Evolutionary conservation across 495 filamentous ascomycete genomes (phyloP).

Genomic region (Chaetomium tenue): DNA sequence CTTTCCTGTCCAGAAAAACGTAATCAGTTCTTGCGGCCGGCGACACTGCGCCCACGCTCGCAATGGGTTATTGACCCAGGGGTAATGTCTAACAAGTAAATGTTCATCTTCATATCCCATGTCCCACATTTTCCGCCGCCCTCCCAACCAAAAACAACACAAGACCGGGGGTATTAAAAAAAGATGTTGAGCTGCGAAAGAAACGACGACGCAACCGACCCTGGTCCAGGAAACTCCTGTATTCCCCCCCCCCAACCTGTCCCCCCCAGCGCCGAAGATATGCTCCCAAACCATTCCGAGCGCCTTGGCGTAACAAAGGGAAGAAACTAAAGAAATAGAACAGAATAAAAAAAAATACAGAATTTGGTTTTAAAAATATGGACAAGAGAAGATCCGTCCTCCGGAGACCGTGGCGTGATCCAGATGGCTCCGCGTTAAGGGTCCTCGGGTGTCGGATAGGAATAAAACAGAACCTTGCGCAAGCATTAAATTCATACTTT

Average conservation of each 20-base stretch:
- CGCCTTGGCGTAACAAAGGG: not conserved
- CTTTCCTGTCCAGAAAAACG: not conserved
- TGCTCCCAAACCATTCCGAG: constrained; percentile 8
- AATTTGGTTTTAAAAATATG: constrained; percentile 7
- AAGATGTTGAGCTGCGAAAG: constrained; percentile 1
- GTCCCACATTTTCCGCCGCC: constrained; percentile 19
- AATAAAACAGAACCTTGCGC: constrained; percentile 2
- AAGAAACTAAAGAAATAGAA: not conserved
- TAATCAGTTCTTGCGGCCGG: constrained; percentile 1
- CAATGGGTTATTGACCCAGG: constrained; percentile 35
- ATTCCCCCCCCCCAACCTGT: not conserved
- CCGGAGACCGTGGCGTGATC: not conserved
- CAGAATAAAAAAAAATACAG: constrained; percentile 16
- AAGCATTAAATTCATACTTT: constrained; percentile 11
- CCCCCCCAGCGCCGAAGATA: constrained; percentile 15
- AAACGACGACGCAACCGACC: not conserved
- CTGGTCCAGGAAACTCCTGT: constrained; percentile 13
- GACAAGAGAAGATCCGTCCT: constrained; percentile 8
- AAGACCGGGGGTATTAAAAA: constrained; percentile 14
- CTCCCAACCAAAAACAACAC: constrained; percentile 20
- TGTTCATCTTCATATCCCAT: constrained; percentile 15
- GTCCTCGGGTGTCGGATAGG: not conserved
- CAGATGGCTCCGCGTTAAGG: not conserved
- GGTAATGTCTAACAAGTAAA: constrained; percentile 28
- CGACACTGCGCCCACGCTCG: not conserved